These are phyloP conservation scores for Medicago arabica DNA, from an alignment of 306 rosid genomes.

Conservation along the genomic window DNA sequence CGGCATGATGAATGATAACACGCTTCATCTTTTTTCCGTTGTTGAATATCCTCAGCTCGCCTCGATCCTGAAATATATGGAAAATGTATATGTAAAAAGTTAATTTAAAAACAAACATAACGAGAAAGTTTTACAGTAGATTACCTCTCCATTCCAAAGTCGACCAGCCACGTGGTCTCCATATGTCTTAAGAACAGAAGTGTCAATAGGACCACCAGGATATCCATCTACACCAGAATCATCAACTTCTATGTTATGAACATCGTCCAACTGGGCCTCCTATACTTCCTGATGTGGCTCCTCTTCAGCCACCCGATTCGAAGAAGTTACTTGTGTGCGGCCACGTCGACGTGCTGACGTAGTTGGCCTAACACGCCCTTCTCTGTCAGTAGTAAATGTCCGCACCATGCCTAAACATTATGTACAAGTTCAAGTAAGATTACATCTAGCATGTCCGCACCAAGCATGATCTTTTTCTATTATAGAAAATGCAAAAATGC, in stretches of 20 bases:
- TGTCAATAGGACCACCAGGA: neutral
- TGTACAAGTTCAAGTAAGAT: too few species aligned
- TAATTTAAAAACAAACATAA: neutral
- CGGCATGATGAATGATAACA: neutral
- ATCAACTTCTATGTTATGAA: neutral
- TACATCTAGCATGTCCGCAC: too few species aligned
- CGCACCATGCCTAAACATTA: too few species aligned
- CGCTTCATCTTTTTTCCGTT: too few species aligned
- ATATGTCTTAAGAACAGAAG: neutral
- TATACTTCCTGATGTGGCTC: neutral
- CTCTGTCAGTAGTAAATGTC: too few species aligned
- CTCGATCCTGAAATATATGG: too few species aligned
- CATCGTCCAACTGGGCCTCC: neutral
- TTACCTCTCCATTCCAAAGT: neutral
- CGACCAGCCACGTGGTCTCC: neutral
- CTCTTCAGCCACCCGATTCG: neutral
- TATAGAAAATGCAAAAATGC: too few species aligned
- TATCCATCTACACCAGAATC: neutral
- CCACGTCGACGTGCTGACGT: too few species aligned
- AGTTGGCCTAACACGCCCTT: too few species aligned
- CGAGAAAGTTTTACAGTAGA: neutral
- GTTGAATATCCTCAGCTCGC: too few species aligned
- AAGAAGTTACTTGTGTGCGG: too few species aligned
- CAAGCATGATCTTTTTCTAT: too few species aligned
- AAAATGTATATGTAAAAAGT: neutral